These are phyloP conservation scores for Phytophthora lateralis DNA, from an alignment of 352 stramenopile species.

Conservation along the genomic window DNA sequence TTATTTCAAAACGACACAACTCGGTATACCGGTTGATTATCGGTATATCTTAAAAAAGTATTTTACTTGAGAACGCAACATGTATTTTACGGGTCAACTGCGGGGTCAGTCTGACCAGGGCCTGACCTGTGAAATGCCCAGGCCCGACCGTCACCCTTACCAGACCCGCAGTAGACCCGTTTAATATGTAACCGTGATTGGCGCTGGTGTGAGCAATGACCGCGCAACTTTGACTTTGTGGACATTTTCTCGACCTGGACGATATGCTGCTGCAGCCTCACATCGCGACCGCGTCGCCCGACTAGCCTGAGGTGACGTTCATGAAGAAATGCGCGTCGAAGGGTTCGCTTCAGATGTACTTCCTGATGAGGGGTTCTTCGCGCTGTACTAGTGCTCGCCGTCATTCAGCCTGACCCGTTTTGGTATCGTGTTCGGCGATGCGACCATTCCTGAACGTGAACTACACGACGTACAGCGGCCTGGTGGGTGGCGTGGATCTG, in stretches of 20 bases:
- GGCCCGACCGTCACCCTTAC: no score
- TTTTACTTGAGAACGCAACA: no score
- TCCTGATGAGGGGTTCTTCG: slow-evolving; percentile 43
- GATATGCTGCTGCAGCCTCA: slow-evolving; percentile 14
- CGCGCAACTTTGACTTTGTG: slow-evolving; percentile 54
- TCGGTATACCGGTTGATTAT: no score
- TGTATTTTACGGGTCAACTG: no score
- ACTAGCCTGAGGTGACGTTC: slow-evolving; percentile 30
- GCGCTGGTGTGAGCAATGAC: slow-evolving; percentile 59
- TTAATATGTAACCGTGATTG: background rate
- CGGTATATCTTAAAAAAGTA: no score
- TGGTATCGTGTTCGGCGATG: slow-evolving; percentile 10
- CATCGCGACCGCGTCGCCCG: slow-evolving; percentile 11
- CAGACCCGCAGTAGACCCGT: no score
- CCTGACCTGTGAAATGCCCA: no score
- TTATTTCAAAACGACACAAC: no score
- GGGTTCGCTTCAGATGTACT: slow-evolving; percentile 28
- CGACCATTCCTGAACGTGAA: slow-evolving; percentile 15
- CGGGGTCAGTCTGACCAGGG: no score
- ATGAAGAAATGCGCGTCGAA: slow-evolving; percentile 23
- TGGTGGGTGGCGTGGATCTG: slow-evolving; percentile 28
- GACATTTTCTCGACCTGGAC: slow-evolving; percentile 27
- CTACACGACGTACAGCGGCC: slow-evolving; percentile 26
- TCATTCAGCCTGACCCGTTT: slow-evolving; percentile 57
- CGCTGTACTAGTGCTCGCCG: slow-evolving; percentile 35